Conservation (phyloP, 2,329 filamentous ascomycete species). For the Stemphylium lycopersici region DNA sequence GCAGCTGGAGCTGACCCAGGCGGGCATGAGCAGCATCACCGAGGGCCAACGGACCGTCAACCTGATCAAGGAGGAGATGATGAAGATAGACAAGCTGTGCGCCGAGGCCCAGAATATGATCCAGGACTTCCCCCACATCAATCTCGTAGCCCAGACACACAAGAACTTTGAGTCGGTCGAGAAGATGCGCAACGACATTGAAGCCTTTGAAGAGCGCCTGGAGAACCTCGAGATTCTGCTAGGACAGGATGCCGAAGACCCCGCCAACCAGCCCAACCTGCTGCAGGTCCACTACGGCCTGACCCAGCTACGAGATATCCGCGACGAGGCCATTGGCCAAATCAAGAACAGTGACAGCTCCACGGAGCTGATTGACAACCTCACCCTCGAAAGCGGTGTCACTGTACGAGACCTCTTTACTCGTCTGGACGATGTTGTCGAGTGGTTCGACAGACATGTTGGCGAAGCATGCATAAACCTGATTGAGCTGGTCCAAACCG, state of each 20-base stretch:
- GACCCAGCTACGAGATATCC: slow-evolving; percentile 88
- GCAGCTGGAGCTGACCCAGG: slow-evolving; percentile 92
- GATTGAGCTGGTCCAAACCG: slow-evolving; percentile 82
- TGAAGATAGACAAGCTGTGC: slow-evolving; percentile 97
- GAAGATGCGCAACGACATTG: slow-evolving; percentile 88
- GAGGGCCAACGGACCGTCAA: slow-evolving; percentile 92
- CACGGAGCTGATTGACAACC: slow-evolving; percentile 86
- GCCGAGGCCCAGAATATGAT: slow-evolving; percentile 98
- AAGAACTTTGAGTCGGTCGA: slow-evolving; percentile 94
- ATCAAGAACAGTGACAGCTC: slow-evolving; percentile 82
- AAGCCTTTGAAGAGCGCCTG: slow-evolving; percentile 82
- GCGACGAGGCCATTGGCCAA: slow-evolving; percentile 96
- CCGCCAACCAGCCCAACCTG: slow-evolving; percentile 90
- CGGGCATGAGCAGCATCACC: slow-evolving; percentile 85
- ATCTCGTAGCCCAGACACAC: slow-evolving; percentile 90
- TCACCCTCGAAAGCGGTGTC: slow-evolving; percentile 66
- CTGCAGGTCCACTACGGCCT: slow-evolving; percentile 90
- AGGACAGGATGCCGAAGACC: slow-evolving; percentile 80
- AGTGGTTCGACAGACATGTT: slow-evolving; percentile 95
- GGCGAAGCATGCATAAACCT: slow-evolving; percentile 87
- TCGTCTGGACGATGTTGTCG: slow-evolving; percentile 82
- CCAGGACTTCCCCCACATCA: slow-evolving; percentile 92
- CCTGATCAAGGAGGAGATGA: slow-evolving; percentile 96
- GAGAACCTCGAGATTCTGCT: slow-evolving; percentile 78
- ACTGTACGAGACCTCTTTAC: slow-evolving; percentile 92